Percentiles rank a stretch among this genome's conserved stretches.
These are phyloP conservation scores for Berkeleyomyces rouxiae DNA, from an alignment of 2,329 filamentous ascomycete species.

Conservation along the genomic window DNA sequence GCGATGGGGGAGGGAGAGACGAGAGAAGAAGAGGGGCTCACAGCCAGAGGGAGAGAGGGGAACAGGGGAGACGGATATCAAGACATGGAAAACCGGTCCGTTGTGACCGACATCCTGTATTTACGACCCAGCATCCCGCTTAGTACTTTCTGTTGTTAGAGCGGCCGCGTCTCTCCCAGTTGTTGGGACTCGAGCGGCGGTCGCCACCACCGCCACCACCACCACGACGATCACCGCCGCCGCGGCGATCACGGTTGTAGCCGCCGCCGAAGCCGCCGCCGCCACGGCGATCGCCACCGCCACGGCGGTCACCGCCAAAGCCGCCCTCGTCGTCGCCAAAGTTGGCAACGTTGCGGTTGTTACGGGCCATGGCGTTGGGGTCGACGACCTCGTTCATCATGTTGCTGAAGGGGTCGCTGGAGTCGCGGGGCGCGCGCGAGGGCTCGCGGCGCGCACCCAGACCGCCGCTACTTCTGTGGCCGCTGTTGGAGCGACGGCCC, in stretches of 20 bases:
- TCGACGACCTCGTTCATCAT: constrained; percentile 9
- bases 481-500: constrained; percentile 4
- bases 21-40: not conserved
- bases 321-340: constrained; percentile 13
- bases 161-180: constrained; percentile 2
- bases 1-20: not conserved
- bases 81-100: not conserved
- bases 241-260: constrained; percentile 15
- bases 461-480: constrained; percentile 9
- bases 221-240: constrained; percentile 5
- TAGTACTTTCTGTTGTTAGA: not conserved
- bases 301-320: constrained; percentile 12
- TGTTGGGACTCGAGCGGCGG: not conserved
- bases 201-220: constrained; percentile 7
- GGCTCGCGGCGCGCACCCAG: constrained; percentile 8
- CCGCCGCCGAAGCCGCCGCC: constrained; percentile 13
- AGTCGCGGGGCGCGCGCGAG: not conserved
- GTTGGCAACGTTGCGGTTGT: constrained; percentile 1
- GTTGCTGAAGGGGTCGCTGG: constrained; percentile 8
- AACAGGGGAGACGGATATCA: not conserved
- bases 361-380: constrained; percentile 2
- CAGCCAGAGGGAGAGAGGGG: not conserved
- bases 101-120: not conserved
- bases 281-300: constrained; percentile 12
- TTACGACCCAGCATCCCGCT: not conserved